Evolutionary conservation across 345 rosid genomes (phyloP).

Genomic region (Eucalyptus dawsonii): DNA sequence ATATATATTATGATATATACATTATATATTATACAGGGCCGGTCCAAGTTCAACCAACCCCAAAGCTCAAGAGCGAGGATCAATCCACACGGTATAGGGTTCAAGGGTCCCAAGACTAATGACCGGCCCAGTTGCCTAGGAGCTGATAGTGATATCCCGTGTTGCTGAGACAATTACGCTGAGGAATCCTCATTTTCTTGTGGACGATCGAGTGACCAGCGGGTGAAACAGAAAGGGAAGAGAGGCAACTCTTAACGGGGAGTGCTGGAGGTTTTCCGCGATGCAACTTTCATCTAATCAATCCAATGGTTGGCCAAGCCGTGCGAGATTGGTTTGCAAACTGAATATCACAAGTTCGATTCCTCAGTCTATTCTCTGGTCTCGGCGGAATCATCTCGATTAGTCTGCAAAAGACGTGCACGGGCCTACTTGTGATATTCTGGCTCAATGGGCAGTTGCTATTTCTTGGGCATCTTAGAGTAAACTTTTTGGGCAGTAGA

Average conservation of each 20-base stretch:
- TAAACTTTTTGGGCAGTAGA: not conserved
- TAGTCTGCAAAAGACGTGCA: not conserved
- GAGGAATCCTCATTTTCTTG: not conserved
- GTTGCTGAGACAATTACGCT: not conserved
- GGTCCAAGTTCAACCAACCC: too few relatives aligned
- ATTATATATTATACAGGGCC: too few relatives aligned
- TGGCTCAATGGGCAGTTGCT: not conserved
- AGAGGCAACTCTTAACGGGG: not conserved
- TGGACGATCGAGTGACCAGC: not conserved
- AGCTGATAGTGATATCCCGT: not conserved
- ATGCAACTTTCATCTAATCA: not conserved
- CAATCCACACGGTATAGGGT: rapidly evolving
- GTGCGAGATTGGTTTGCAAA: not conserved
- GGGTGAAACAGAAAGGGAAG: not conserved
- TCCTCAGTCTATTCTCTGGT: not conserved
- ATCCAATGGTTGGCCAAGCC: not conserved
- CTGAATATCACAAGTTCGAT: not conserved
- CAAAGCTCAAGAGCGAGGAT: not conserved
- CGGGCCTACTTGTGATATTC: not conserved
- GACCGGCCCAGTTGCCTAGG: too few relatives aligned
- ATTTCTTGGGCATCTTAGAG: not conserved
- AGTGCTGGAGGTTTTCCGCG: not conserved
- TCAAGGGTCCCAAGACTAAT: too few relatives aligned
- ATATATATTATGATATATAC: too few relatives aligned
- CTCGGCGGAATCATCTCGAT: not conserved